phyloP scores from a whole-genome alignment of 345 rosid species.

The Corchorus capsularis region DNA sequence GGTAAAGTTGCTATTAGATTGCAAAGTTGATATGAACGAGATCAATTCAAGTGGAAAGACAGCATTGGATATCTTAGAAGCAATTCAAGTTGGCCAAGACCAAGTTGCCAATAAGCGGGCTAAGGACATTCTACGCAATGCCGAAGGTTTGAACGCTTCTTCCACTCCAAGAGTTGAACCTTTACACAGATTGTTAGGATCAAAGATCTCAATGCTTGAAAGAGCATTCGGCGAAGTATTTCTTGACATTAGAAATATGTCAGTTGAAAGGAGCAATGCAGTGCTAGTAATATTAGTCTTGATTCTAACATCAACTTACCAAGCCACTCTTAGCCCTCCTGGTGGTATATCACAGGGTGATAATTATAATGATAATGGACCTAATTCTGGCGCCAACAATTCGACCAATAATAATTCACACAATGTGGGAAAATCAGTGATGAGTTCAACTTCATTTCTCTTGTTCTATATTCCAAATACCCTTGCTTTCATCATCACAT shows the following conservation, averaged over 20 bases:
- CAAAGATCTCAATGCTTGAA: constrained; percentile 3
- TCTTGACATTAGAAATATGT: background rate
- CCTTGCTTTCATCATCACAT: background rate
- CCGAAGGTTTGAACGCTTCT: background rate
- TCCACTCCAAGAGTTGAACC: background rate
- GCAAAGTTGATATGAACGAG: background rate
- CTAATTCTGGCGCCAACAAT: background rate
- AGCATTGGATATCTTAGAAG: background rate
- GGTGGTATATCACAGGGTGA: background rate
- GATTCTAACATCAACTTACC: constrained; percentile 4
- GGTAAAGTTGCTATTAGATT: background rate
- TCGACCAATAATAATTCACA: too few relatives aligned
- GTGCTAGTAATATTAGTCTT: constrained; percentile 7
- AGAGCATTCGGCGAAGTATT: background rate
- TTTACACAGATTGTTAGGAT: constrained; percentile 12
- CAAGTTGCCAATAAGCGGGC: background rate
- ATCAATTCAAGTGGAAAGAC: background rate
- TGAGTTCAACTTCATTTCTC: background rate
- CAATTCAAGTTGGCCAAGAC: background rate
- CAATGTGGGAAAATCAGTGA: background rate
- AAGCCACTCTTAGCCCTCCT: constrained; percentile 9
- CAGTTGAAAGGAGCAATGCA: constrained; percentile 2
- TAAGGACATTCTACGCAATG: background rate
- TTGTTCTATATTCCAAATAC: constrained; percentile 9
- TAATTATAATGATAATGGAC: too few relatives aligned